These are phyloP conservation scores for Coniochaeta prunicola DNA, from an alignment of 2,329 filamentous ascomycete genomes.

Conservation along the genomic window DNA sequence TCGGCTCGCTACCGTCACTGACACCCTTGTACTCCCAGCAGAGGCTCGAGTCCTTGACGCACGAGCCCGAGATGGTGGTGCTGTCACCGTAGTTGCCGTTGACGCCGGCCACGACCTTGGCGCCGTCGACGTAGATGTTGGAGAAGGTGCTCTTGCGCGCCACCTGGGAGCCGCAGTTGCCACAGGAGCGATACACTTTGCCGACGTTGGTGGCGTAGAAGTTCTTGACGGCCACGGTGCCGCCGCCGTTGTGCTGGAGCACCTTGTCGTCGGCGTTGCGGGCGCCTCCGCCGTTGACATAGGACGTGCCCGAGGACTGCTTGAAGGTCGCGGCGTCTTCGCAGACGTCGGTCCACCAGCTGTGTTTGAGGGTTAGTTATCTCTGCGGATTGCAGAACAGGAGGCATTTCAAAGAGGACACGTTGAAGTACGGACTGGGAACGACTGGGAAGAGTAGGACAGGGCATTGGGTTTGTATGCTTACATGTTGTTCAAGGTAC, in stretches of 20 bases:
- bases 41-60: slow-evolving; percentile 6
- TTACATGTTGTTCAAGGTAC: slow-evolving; percentile 29
- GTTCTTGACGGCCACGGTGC: slow-evolving; percentile 24
- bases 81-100: slow-evolving; percentile 40
- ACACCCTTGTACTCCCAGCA: slow-evolving; percentile 15
- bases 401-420: no score
- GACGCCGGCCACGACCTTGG: slow-evolving; percentile 33
- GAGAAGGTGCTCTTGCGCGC: slow-evolving; percentile 34
- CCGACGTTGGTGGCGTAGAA: slow-evolving; percentile 35
- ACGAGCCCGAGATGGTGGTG: slow-evolving; percentile 15
- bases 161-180: slow-evolving; percentile 36
- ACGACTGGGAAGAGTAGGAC: no score
- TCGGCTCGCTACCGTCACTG: slow-evolving; percentile 14
- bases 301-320: slow-evolving; percentile 26
- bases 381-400: no score
- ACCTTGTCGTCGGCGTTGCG: slow-evolving; percentile 28
- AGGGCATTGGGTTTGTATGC: no score
- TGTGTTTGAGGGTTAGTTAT: slow-evolving; percentile 24
- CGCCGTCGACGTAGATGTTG: slow-evolving; percentile 32
- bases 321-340: slow-evolving; percentile 28
- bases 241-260: slow-evolving; percentile 29
- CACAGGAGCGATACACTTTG: slow-evolving; percentile 39
- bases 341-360: slow-evolving; percentile 27
- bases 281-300: slow-evolving; percentile 29
- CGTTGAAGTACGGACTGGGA: neutral